Evolutionary conservation across 148 eudicot species (phyloP), one percentile per base, ranked within the genome.

Genomic region (Polygonum aviculare): DNA sequence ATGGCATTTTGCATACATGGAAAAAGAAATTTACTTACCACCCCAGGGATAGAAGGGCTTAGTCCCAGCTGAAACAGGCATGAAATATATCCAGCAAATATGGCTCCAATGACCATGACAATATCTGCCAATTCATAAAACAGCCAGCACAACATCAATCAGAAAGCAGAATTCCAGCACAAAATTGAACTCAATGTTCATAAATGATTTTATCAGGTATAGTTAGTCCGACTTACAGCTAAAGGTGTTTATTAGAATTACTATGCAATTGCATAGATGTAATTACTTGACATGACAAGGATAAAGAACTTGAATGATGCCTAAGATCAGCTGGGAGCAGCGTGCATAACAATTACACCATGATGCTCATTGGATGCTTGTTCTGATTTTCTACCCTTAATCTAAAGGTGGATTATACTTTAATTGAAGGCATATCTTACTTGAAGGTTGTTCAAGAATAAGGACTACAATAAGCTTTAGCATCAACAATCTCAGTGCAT

Each of bases 121-220:
- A 81, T 77, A 81, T 84, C 86, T 84, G 82, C 65, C 11, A 40
- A 72, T 44, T 47, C 45, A 72, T 44, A 74, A 60, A 80, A 70
- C 40, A 77, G 65, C 52, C 74, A 74, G 77, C n/a, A 65, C 9
- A 48, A 50, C 33, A 76, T 60, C 71, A 33, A 75, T 72, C n/a
- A 77, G 70, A 41, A 33, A 75, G 67, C n/a, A 77, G 70, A 41
- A n/a, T 18, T 49, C 72, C 38, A 67, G 11, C 40, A 67, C 72
- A 36, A 31, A n/a, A 26, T 63, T 0, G 35, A 63, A 67, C 14
- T 2, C 15, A 9, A 62, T 26, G 2, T 62, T 62, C 39, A 31
- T 35, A 31, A 26, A 62, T 59, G 65, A 16, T 35, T 38, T 15
- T 16, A 67, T 38, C 21, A 14, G 38, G 72, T 67, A 36, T 16